phyloP scores from a whole-genome alignment of 345 rosid species.

The Citrus reticulata region DNA sequence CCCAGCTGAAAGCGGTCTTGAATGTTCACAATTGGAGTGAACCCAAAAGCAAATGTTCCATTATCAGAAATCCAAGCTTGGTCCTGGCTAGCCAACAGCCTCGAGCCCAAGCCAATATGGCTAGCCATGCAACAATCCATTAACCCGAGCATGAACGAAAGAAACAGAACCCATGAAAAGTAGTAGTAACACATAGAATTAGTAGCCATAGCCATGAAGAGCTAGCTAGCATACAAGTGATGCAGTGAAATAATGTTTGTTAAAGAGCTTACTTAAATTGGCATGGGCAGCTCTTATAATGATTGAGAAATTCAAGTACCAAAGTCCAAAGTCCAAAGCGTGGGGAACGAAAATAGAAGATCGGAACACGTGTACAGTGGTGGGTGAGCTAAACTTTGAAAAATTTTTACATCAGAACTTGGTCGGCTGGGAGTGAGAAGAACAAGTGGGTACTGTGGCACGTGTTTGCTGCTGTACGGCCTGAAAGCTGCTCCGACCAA shows the following conservation, averaged over 20 bases:
- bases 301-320: slow-evolving; percentile 1
- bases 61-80: slow-evolving; percentile 63
- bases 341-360: slow-evolving; percentile 4
- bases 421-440: slow-evolving; percentile 38
- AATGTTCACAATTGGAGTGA: slow-evolving; percentile 30
- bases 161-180: slow-evolving; percentile 10
- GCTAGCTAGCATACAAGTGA: background rate
- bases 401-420: slow-evolving; percentile 8
- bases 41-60: slow-evolving; percentile 79
- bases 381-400: slow-evolving; percentile 80
- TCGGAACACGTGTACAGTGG: slow-evolving; percentile 38
- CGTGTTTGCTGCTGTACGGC: slow-evolving; percentile 10
- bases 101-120: slow-evolving; percentile 55
- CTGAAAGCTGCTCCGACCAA: background rate
- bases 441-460: slow-evolving; percentile 4
- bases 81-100: slow-evolving; percentile 43
- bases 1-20: slow-evolving; percentile 42
- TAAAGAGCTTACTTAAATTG: slow-evolving; percentile 11
- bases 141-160: slow-evolving; percentile 15
- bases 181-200: background rate
- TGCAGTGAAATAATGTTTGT: background rate
- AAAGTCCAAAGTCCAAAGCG: slow-evolving; percentile 7
- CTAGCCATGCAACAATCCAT: slow-evolving; percentile 26
- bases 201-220: slow-evolving; percentile 22
- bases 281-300: slow-evolving; percentile 21